Conservation (phyloP, 2,329 filamentous ascomycete species). For the Dactylellina drechsleri region DNA sequence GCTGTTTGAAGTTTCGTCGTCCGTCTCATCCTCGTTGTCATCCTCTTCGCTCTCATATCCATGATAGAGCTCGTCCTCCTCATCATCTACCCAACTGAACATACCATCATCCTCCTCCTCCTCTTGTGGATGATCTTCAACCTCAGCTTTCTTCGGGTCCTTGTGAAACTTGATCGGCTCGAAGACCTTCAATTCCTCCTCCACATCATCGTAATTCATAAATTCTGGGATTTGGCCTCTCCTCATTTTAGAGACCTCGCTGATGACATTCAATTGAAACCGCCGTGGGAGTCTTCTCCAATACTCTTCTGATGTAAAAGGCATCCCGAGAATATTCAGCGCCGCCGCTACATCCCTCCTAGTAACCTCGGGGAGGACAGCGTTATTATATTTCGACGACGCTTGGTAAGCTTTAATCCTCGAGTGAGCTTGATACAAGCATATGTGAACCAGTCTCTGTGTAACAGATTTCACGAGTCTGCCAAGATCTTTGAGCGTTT, state of each 20-base stretch:
- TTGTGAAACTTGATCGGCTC: slow-evolving; percentile 29
- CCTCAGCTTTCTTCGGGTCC: background rate
- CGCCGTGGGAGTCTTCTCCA: slow-evolving; percentile 37
- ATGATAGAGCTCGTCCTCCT: slow-evolving; percentile 20
- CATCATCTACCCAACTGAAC: slow-evolving; percentile 41
- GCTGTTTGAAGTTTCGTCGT: background rate
- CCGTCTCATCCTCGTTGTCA: slow-evolving; percentile 1
- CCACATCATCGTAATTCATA: slow-evolving; percentile 43
- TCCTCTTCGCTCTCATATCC: slow-evolving; percentile 1
- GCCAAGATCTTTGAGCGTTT: slow-evolving; percentile 35
- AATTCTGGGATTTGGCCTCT: slow-evolving; percentile 20
- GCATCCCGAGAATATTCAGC: slow-evolving; percentile 48
- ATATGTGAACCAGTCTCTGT: slow-evolving; percentile 34
- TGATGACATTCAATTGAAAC: slow-evolving; percentile 27
- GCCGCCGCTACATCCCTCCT: slow-evolving; percentile 28
- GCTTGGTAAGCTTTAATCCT: slow-evolving; percentile 11
- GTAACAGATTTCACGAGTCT: slow-evolving; percentile 34
- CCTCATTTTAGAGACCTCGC: background rate
- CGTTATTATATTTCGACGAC: background rate
- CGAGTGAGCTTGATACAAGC: slow-evolving; percentile 38
- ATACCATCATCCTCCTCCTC: background rate
- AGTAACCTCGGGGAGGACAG: slow-evolving; percentile 7
- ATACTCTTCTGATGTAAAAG: slow-evolving; percentile 49
- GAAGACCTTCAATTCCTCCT: slow-evolving; percentile 40
- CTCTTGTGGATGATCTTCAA: background rate